Conservation (phyloP, 1,284 basidiomycete genomes). For the Coniferiporia weirii region DNA sequence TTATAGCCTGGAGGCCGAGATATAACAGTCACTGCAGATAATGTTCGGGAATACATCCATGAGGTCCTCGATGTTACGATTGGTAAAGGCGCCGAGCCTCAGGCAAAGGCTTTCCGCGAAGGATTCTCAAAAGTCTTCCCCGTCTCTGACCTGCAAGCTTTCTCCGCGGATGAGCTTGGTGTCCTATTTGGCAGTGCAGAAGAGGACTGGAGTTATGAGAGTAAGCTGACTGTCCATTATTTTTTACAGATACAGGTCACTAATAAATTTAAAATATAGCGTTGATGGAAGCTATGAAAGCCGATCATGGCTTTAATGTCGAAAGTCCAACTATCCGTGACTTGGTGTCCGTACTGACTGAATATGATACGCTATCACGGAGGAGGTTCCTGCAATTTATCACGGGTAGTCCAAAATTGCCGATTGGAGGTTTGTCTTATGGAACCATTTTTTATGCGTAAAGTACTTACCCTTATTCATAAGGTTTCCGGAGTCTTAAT, state of each 20-base stretch:
- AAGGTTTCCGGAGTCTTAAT: slow-evolving; percentile 92
- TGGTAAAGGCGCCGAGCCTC: slow-evolving; percentile 66
- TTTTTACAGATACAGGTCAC: not conserved
- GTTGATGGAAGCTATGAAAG: slow-evolving; percentile 87
- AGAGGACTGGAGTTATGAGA: slow-evolving; percentile 90
- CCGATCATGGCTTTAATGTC: slow-evolving; percentile 96
- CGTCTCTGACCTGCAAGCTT: slow-evolving; percentile 83
- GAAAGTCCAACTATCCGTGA: slow-evolving; percentile 89
- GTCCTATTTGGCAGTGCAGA: slow-evolving; percentile 94
- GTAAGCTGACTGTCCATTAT: slow-evolving; percentile 45
- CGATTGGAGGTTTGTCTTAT: slow-evolving; percentile 74
- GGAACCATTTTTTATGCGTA: not conserved
- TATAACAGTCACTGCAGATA: slow-evolving; percentile 76
- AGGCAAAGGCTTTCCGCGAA: slow-evolving; percentile 82
- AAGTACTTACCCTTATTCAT: slow-evolving; percentile 4
- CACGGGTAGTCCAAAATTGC: slow-evolving; percentile 90
- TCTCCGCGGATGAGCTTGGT: slow-evolving; percentile 90
- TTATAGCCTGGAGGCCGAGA: slow-evolving; percentile 70
- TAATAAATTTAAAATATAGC: slow-evolving; percentile 42
- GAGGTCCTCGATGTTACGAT: slow-evolving; percentile 80
- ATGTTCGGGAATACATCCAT: slow-evolving; percentile 84
- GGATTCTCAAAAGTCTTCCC: slow-evolving; percentile 96
- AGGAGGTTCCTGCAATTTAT: slow-evolving; percentile 95
- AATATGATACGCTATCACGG: slow-evolving; percentile 68
- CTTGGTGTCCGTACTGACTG: slow-evolving; percentile 82